Base-by-base conservation (phyloP, 495 filamentous ascomycete genomes). In the Penicillium longicatenatum region DNA sequence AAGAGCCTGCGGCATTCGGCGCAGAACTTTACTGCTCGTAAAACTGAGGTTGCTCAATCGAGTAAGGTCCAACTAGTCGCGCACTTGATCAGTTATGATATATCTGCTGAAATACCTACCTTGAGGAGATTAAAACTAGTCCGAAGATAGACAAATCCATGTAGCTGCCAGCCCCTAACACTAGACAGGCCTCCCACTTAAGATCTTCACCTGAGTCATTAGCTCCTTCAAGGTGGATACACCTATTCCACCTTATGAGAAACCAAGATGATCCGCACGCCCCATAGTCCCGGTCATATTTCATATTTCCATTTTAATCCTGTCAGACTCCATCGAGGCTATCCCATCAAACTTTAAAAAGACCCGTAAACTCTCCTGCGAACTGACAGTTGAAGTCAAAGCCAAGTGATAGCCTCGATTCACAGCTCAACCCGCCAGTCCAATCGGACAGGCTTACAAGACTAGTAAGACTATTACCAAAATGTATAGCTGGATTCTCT, bases 281-380 rank as follows among this genome's bases (percentile, higher is more conserved):
- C 37, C 31, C 37, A 39, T 39, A 21, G 20, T 20, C 44, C 8
- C 24, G 44, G 44, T 10, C 19, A 24, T 10, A 46, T 4, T n/a
- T 10, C 19, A 24, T 10, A 46, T 4, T n/a, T 46, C 37, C 41
- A 41, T 19, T 51, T 19, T 19, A 17, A 21, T 30, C 11, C 47
- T 35, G 31, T 35, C 31, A 35, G 31, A 4, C 14, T 39, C 16
- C 37, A 39, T 17, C 5, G 37, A 39, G 37, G 37, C 37, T 39
- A 39, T 39, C 16, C 37, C 16, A 39, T 39, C 12, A 59, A 65
- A 54, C 50, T 39, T 53, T 58, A 63, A 58, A 19, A 29, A 48
- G 21, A 50, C 26, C 19, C 30, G 30, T 52, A 51, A 45, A 30
- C 30, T 20, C 37, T 47, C 52, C 57, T 53, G 52, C 50, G 54